Base-by-base conservation (phyloP, 2,329 filamentous ascomycete species). In the Ampelomyces quisqualis region DNA sequence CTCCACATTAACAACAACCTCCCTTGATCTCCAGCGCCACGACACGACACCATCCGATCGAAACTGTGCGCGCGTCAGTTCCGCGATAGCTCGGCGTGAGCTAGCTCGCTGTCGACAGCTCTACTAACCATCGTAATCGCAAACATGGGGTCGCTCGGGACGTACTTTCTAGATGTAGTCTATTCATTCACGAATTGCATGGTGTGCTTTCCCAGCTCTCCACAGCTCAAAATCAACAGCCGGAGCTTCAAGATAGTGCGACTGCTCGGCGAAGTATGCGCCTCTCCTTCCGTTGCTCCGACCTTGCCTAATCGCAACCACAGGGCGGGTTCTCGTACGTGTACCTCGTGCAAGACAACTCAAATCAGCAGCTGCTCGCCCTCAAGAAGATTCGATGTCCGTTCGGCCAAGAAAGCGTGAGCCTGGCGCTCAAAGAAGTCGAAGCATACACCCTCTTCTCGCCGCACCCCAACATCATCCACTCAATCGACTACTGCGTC, bases 351-450 rank as follows among this genome's bases (percentile, higher is more conserved):
- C 88, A 97, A 76, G 90, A 96, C 69, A 91, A 86, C 33, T 77
- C 81, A 39, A 86, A 82, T 37, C 86, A 88, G 45, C 83, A 91
- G 59, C 80, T 95, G 32, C 91, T 95, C 69, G 93, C 93, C 13
- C 83, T 97, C 48, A 98, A 98, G 73, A 98, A 98, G 79, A 98
- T 98, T 70, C 85, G 91, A 65, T 98, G 93, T 76, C 91, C 93
- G 4, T 97, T 98, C 64, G 93, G 93, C 54, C 86, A 93, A 70
- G 93, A 98, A 76, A 95, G 89, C 18, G 91, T 98, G 44, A 84
- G 89, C 54, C 89, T 88, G 67, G 93, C 93, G 36, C 85, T 97
- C 78, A 91, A 91, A 69, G 93, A 98, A 74, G 93, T 97, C 48
- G 91, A 97, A 69, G 91, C 93, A 34, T 98, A 98, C 75, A 85